These are phyloP conservation scores for Butyriboletus loyo DNA, from an alignment of 768 basidiomycete genomes.

Conservation along the genomic window DNA sequence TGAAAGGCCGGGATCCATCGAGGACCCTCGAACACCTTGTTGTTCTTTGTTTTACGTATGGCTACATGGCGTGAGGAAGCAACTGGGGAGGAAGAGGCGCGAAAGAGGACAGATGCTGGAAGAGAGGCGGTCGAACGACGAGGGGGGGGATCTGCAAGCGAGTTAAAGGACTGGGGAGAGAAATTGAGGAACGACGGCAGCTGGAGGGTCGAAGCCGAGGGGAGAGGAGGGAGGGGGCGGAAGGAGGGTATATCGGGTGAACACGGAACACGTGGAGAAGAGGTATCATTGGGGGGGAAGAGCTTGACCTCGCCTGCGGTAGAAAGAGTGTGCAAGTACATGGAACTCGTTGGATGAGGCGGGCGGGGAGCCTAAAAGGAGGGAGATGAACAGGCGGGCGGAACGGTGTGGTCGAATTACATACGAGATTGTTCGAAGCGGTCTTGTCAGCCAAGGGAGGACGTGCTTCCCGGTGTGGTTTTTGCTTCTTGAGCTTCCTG, in stretches of 20 bases:
- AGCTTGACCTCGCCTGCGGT: constrained; percentile 4
- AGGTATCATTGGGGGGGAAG: constrained; percentile 6
- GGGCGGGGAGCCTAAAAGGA: constrained; percentile 11
- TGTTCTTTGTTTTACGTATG: constrained; percentile 15
- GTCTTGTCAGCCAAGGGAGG: constrained; percentile 34
- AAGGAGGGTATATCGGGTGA: constrained; percentile 16
- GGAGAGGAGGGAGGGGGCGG: constrained; percentile 34
- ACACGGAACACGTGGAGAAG: constrained; percentile 14
- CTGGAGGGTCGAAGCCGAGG: constrained; percentile 37
- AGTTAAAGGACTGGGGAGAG: constrained; percentile 20
- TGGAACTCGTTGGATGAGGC: constrained; percentile 14
- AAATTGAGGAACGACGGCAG: constrained; percentile 38
- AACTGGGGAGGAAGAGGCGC: constrained; percentile 12
- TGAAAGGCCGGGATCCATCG: constrained; percentile 38
- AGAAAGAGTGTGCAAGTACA: constrained; percentile 11
- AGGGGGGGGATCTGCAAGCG: constrained; percentile 5
- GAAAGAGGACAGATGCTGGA: constrained; percentile 18
- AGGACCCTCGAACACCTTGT: constrained; percentile 27
- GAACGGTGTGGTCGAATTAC: constrained; percentile 12
- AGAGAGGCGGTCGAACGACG: constrained; percentile 9
- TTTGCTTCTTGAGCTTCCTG: constrained; percentile 25
- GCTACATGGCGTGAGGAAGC: constrained; percentile 12
- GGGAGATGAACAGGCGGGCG: constrained; percentile 12
- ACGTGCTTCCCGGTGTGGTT: constrained; percentile 20
- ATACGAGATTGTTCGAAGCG: constrained; percentile 28